Conservation (phyloP, 2,329 filamentous ascomycete species). For the Tolypocladium tropicale region DNA sequence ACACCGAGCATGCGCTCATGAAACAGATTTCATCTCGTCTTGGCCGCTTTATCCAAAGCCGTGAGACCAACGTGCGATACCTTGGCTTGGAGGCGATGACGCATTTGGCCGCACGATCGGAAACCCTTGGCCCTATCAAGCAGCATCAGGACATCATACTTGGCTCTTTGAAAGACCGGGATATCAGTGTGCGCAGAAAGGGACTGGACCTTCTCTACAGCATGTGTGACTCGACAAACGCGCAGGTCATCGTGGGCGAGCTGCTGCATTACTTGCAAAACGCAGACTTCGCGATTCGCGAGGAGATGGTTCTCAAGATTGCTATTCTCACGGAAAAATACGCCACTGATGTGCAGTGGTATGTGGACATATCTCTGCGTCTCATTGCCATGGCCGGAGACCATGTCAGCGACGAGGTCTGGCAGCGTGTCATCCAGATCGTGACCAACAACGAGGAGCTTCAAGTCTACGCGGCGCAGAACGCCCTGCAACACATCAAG, state of each 20-base stretch:
- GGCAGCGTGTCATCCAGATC: slow-evolving; percentile 97
- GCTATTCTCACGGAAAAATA: slow-evolving; percentile 98
- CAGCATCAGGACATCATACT: slow-evolving; percentile 96
- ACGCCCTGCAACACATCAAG: slow-evolving; percentile 86
- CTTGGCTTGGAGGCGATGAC: slow-evolving; percentile 96
- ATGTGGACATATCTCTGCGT: slow-evolving; percentile 92
- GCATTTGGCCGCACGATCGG: slow-evolving; percentile 84
- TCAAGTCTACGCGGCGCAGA: slow-evolving; percentile 91
- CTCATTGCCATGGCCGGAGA: slow-evolving; percentile 95
- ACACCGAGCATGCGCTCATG: slow-evolving; percentile 91
- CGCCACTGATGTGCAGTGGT: slow-evolving; percentile 97
- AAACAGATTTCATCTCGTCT: slow-evolving; percentile 86
- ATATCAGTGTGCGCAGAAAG: slow-evolving; percentile 94
- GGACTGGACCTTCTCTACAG: slow-evolving; percentile 95
- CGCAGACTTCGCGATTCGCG: slow-evolving; percentile 92
- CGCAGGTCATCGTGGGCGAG: slow-evolving; percentile 85
- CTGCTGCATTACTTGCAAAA: slow-evolving; percentile 90
- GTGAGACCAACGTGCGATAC: slow-evolving; percentile 96
- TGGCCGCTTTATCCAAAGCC: slow-evolving; percentile 90
- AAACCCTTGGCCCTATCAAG: slow-evolving; percentile 94
- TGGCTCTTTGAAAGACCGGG: slow-evolving; percentile 83
- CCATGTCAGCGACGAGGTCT: slow-evolving; percentile 97
- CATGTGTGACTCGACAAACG: slow-evolving; percentile 98
- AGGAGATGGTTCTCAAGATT: slow-evolving; percentile 99
- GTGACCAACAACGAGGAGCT: slow-evolving; percentile 98